Evolutionary conservation across 2,329 filamentous ascomycete species (phyloP).

Genomic region (Fusarium longipes): DNA sequence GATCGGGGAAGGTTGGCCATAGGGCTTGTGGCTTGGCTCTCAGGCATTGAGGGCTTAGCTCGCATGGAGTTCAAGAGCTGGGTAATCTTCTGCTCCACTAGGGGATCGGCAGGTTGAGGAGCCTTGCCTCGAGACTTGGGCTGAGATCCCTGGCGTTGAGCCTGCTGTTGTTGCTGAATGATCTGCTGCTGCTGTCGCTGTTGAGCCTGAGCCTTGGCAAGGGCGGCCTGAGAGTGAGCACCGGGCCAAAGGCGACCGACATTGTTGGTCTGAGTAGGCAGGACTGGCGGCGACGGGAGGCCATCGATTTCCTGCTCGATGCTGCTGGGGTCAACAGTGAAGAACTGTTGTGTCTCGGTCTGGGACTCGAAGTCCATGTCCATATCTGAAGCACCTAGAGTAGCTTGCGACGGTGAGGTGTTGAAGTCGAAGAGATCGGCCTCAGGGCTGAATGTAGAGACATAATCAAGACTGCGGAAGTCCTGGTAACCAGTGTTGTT

Average conservation of each 20-base stretch:
- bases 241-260: slow-evolving; percentile 88
- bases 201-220: slow-evolving; percentile 77
- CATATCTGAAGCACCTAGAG: slow-evolving; percentile 70
- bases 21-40: slow-evolving; percentile 58
- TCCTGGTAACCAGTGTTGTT: slow-evolving; percentile 66
- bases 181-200: slow-evolving; percentile 74
- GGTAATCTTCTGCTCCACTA: slow-evolving; percentile 92
- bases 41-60: slow-evolving; percentile 70
- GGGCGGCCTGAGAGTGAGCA: slow-evolving; percentile 89
- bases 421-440: slow-evolving; percentile 80
- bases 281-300: slow-evolving; percentile 56
- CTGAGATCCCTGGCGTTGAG: slow-evolving; percentile 62
- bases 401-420: slow-evolving; percentile 70
- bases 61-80: slow-evolving; percentile 94
- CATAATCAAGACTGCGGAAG: slow-evolving; percentile 62
- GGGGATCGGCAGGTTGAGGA: slow-evolving; percentile 69
- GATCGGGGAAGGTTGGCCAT: slow-evolving; percentile 76
- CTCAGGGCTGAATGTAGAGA: slow-evolving; percentile 67
- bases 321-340: slow-evolving; percentile 77
- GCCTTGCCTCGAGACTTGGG: slow-evolving; percentile 62
- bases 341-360: slow-evolving; percentile 72
- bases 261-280: slow-evolving; percentile 63
- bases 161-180: slow-evolving; percentile 60
- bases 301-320: slow-evolving; percentile 70
- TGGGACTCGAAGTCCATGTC: slow-evolving; percentile 69